Base-by-base conservation (phyloP, 2,329 filamentous ascomycete genomes). In the Emmonsia crescens region DNA sequence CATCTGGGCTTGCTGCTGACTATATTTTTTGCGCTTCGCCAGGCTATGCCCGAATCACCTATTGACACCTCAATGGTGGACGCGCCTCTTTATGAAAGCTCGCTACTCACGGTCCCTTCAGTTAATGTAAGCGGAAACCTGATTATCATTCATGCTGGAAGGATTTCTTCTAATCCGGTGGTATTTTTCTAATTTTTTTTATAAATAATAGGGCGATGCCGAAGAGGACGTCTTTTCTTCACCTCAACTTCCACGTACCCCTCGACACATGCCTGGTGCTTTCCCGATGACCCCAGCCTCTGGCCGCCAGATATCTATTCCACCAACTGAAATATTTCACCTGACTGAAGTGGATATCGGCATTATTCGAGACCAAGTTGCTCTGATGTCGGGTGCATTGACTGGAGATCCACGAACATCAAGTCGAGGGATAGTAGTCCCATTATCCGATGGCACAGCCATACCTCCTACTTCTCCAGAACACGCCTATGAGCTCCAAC, bases 11-110 rank as follows among this genome's bases (percentile, higher is more conserved):
- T 46, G 24, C 24, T 46, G 8, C 55, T 57, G 24, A 57, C 16
- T 9, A 5, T 31, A 5, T 12, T 46, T 42, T 24, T 40, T 52
- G 21, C 51, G 2, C 27, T 36, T 14, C 16, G 40, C 2, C 29
- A 59, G 57, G 4, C n/a, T 1, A 31, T 38, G 14, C 57, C 46
- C 19, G 57, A 49, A 14, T 60, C 59, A 31, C 59, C 59, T n/a
- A 29, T 54, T 16, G 60, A 61, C 19, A 42, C 40, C 4, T 48
- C 48, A n/a, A 61, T 61, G 59, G 14, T 33, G 5, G 59, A 61
- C 21, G 40, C 44, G 5, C 57, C 57, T 36, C 44, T 44, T 29
- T 48, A 48, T 38, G 42, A 59, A 36, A n/a, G 40, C 38, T 44
- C 55, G 6, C 38, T 19, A 5, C 36, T 46, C 14, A 5, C 16